Base-by-base conservation (phyloP, 345 rosid species). In the Schrenkiella parvula region DNA sequence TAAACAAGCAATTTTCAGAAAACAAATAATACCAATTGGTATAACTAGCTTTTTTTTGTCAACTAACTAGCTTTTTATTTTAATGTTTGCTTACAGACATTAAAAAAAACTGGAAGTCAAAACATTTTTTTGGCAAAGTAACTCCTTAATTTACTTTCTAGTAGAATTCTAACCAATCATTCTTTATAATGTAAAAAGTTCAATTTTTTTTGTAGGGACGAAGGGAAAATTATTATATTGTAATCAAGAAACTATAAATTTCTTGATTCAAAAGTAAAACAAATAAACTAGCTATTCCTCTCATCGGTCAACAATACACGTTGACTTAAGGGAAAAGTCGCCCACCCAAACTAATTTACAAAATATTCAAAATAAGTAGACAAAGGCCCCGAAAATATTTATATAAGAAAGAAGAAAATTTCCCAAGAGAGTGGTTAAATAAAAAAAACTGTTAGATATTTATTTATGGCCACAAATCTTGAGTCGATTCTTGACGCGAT, bases 251-350 rank as follows among this genome's bases (percentile, higher is more conserved):
- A 57, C 21, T 29, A 51, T n/a, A 66, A 42, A 8, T 39, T 11
- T 41, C 28, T 41, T 67, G 14, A 42, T 60, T 60, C 25, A 32
- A 52, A 74, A 15, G 11, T 13, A n/a, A 50, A 42, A 68, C 46
- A 51, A 41, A 43, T 56, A 74, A 66, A 29, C 62, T 58, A 75
- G 64, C 70, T 75, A 61, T 43, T 75, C 69, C 74, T 52, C 64
- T 51, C 68, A 68, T 60, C 64, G 69, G 79, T 75, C 74, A 61
- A 75, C 70, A 42, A 38, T 51, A 54, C 59, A 69, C 52, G 59
- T 54, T 75, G 70, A 61, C 70, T 75, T 26, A 50, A 62, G 79
- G 79, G 35, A 69, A 75, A 44, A 44, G 44, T 61, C 75, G 13
- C 58, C 74, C 64, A 75, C 37, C 74, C 64, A 68, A 53, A 19